phyloP scores from a whole-genome alignment of 1,284 basidiomycete genomes.

The Porodaedalea pini region DNA sequence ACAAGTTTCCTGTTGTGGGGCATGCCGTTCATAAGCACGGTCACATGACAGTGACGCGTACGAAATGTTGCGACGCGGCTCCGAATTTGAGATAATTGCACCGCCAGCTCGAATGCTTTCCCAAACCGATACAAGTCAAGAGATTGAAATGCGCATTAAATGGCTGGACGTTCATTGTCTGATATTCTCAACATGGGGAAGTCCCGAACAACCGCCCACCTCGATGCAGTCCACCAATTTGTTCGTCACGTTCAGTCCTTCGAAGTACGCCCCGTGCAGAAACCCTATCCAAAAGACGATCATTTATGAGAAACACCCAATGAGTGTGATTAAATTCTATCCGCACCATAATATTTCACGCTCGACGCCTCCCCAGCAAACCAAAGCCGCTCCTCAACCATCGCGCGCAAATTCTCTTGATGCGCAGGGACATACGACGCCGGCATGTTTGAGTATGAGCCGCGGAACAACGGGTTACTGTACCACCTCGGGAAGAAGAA shows the following conservation, averaged over 20 bases:
- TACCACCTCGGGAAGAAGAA: slow-evolving; percentile 60
- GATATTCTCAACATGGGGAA: slow-evolving; percentile 28
- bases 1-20: slow-evolving; percentile 24
- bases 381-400: slow-evolving; percentile 49
- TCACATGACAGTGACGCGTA: too few relatives aligned
- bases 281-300: slow-evolving; percentile 34
- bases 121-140: too few relatives aligned
- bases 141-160: too few relatives aligned
- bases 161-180: slow-evolving; percentile 18
- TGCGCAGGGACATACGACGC: slow-evolving; percentile 51
- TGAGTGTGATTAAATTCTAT: slow-evolving; percentile 1
- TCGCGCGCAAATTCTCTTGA: slow-evolving; percentile 54
- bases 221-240: slow-evolving; percentile 39
- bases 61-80: too few relatives aligned
- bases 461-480: slow-evolving; percentile 54
- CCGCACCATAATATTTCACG: slow-evolving; percentile 50
- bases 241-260: slow-evolving; percentile 36
- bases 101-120: too few relatives aligned
- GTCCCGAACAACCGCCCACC: slow-evolving; percentile 28
- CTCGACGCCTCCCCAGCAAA: slow-evolving; percentile 66
- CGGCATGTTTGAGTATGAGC: slow-evolving; percentile 70
- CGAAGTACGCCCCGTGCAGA: slow-evolving; percentile 45
- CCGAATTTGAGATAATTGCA: too few relatives aligned
- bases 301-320: not conserved
- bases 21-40: too few relatives aligned